These are phyloP conservation scores for Xanthoceras sorbifolium DNA, from an alignment of 345 rosid genomes.

Conservation along the genomic window DNA sequence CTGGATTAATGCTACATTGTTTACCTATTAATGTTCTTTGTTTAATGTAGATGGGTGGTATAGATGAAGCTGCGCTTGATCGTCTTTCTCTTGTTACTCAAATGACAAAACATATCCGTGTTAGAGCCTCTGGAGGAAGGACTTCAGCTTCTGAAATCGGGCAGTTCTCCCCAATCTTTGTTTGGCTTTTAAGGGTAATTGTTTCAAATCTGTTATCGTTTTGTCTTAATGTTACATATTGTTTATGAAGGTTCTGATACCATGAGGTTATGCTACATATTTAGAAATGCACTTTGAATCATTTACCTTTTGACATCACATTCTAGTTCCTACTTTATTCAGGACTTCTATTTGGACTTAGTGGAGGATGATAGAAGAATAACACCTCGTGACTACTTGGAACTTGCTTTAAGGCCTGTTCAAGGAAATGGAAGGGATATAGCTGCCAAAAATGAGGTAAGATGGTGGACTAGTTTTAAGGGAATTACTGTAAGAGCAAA, in stretches of 20 bases:
- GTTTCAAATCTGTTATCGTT: slow-evolving; percentile 1
- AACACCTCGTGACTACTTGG: slow-evolving; percentile 93
- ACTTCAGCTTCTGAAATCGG: slow-evolving; percentile 83
- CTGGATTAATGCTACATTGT: background rate
- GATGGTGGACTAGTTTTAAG: background rate
- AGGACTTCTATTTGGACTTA: slow-evolving; percentile 94
- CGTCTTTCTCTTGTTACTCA: slow-evolving; percentile 96
- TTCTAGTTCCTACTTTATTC: slow-evolving; percentile 26
- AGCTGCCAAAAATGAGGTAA: slow-evolving; percentile 93
- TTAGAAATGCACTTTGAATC: background rate
- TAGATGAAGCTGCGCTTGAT: slow-evolving; percentile 95
- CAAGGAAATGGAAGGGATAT: slow-evolving; percentile 81
- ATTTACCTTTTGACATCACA: background rate
- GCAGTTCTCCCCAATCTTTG: slow-evolving; percentile 93
- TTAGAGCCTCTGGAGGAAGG: slow-evolving; percentile 85
- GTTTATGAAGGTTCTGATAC: background rate
- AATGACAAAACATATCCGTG: slow-evolving; percentile 96
- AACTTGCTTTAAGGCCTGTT: slow-evolving; percentile 86
- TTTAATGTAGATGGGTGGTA: slow-evolving; percentile 80
- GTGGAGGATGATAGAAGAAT: slow-evolving; percentile 83
- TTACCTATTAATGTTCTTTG: slow-evolving; percentile 11
- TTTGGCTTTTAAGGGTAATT: slow-evolving; percentile 95
- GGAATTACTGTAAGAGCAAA: slow-evolving; percentile 4
- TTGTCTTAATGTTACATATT: background rate
- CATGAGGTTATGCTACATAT: background rate